These are phyloP conservation scores for Arabidopsis thaliana DNA, from an alignment of 345 rosid species.

Conservation along the genomic window TAIR10.1 NC_003076.8:8839001-8839500, in stretches of 20 bases:
- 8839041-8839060: conserved; percentile 69
- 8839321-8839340: conserved; percentile 9
- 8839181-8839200: not conserved
- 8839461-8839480: conserved; percentile 75
- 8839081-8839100: conserved; percentile 76
- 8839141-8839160: conserved; percentile 30
- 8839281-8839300: conserved; percentile 62
- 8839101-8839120: conserved; percentile 81
- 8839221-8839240: not conserved
- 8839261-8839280: conserved; percentile 64
- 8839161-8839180: conserved; percentile 5
- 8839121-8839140: conserved; percentile 77
- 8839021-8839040: not conserved
- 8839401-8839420: conserved; percentile 33
- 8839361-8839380: not conserved
- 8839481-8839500: conserved; percentile 67
- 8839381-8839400: not conserved
- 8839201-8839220: not conserved
- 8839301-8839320: conserved; percentile 71
- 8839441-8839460: conserved; percentile 72
- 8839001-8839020: not conserved
- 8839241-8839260: conserved; percentile 56
- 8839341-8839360: not conserved
- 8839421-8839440: conserved; percentile 77
- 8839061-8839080: conserved; percentile 75